A percentile compares a stretch with the other conserved stretches of the same genome.
Conservation (phyloP, 1,139 yeast species). For the Kluyveromyces sp. region DNA sequence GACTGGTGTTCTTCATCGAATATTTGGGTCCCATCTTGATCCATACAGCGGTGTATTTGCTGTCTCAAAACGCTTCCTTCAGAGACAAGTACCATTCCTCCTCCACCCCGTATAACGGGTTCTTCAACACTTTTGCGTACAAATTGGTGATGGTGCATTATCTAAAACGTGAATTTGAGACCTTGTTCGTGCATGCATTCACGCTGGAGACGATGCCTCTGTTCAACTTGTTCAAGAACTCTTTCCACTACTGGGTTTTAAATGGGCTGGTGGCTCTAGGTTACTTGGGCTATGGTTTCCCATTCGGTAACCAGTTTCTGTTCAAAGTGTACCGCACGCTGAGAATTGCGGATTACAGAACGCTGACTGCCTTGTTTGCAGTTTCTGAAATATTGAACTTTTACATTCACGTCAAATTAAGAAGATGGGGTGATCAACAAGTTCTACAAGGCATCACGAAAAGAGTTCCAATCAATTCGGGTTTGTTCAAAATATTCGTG, state of each 20-base stretch:
- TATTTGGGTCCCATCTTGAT: conserved; percentile 82
- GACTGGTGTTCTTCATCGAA: conserved; percentile 78
- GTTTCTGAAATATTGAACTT: conserved; percentile 68
- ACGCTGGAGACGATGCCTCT: conserved; percentile 90
- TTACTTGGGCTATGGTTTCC: conserved; percentile 60
- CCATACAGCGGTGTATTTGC: conserved; percentile 58
- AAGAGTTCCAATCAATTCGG: conserved; percentile 37
- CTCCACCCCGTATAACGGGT: conserved; percentile 16
- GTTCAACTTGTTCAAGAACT: conserved; percentile 78
- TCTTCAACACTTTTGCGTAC: conserved; percentile 25
- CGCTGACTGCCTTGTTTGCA: conserved; percentile 46
- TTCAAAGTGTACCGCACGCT: conserved; percentile 16
- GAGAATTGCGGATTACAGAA: conserved; percentile 17
- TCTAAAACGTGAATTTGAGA: conserved; percentile 81
- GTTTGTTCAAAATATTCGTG: conserved; percentile 38
- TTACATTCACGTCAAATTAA: conserved; percentile 48
- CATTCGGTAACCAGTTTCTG: conserved; percentile 25
- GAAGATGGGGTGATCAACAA: conserved; percentile 35
- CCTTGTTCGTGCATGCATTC: conserved; percentile 74
- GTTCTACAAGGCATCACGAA: conserved; percentile 35
- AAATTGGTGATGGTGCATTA: conserved; percentile 64
- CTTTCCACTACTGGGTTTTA: conserved; percentile 83
- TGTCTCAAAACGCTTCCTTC: conserved; percentile 16
- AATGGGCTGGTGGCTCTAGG: conserved; percentile 69
- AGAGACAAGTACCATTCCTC: conserved; percentile 12